Evolutionary conservation across 164 flowering plant genomes (phyloP).

Genomic region (Aristolochia contorta): DNA sequence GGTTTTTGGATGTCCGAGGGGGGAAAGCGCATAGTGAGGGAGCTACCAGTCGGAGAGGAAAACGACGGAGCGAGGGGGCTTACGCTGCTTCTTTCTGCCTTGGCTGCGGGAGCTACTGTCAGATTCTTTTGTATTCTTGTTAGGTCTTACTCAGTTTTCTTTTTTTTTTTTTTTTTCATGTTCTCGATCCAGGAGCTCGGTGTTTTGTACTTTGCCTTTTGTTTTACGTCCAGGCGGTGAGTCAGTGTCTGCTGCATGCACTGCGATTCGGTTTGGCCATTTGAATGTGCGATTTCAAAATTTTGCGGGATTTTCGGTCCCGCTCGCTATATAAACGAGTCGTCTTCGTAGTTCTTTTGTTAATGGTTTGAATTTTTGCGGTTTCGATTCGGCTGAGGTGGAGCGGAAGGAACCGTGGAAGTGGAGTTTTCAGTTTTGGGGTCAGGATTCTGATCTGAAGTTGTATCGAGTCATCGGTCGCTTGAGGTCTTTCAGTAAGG

Average conservation of each 20-base stretch:
- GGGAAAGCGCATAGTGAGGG: background rate
- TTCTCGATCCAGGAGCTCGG: background rate
- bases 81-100: background rate
- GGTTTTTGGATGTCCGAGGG: background rate
- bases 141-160: background rate
- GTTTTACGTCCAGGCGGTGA: background rate
- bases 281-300: background rate
- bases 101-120: conserved; percentile 4
- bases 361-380: background rate
- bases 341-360: background rate
- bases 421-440: too few species aligned
- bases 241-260: conserved; percentile 1
- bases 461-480: too few species aligned
- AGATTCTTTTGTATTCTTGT: conserved; percentile 3
- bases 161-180: background rate
- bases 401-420: too few species aligned
- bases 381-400: too few species aligned
- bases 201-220: background rate
- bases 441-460: too few species aligned
- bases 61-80: background rate
- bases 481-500: too few species aligned
- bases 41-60: background rate
- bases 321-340: background rate
- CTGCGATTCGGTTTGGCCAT: background rate
- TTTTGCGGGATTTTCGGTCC: background rate